Percentiles rank a stretch among this genome's conserved stretches.
Evolutionary conservation across 129 eudicot species (phyloP).

Genomic region (Dittrichia graveolens): DNA sequence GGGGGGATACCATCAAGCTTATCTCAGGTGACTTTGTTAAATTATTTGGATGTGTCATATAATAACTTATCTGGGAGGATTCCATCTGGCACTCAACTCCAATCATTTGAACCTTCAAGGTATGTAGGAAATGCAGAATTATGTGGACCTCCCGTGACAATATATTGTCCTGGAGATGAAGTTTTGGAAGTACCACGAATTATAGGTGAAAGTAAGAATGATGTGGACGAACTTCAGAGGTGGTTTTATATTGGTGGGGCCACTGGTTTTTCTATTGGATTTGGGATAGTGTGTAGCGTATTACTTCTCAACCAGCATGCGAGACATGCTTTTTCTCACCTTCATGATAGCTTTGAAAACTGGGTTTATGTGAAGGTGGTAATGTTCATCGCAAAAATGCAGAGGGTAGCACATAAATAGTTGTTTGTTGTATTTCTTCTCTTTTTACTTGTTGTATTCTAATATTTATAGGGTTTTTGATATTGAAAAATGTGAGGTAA

Average conservation of each 20-base stretch:
- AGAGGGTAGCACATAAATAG: neutral
- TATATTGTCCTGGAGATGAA: slow-evolving; percentile 10
- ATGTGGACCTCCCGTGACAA: slow-evolving; percentile 37
- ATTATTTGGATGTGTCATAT: slow-evolving; percentile 29
- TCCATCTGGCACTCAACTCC: slow-evolving; percentile 40
- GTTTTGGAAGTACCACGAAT: neutral
- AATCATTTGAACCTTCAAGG: slow-evolving; percentile 27
- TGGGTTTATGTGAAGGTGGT: slow-evolving; percentile 1
- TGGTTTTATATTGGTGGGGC: slow-evolving; percentile 25
- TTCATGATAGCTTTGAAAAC: neutral
- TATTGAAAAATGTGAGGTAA: no score
- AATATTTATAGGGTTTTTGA: no score
- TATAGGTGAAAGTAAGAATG: neutral
- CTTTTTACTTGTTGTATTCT: no score
- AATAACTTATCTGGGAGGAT: slow-evolving; percentile 34
- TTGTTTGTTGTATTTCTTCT: neutral
- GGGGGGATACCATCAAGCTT: slow-evolving; percentile 36
- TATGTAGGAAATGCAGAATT: slow-evolving; percentile 21
- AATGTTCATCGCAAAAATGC: neutral
- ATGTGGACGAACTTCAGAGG: neutral
- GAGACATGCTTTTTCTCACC: slow-evolving; percentile 12
- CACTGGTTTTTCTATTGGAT: slow-evolving; percentile 29
- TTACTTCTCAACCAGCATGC: slow-evolving; percentile 5
- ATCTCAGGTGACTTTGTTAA: slow-evolving; percentile 6
- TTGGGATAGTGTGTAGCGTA: slow-evolving; percentile 11